Evolutionary conservation across 1,284 basidiomycete genomes (phyloP), one percentile per base, ranked within the genome.

Genomic region (Stygiomarasmius scandens): DNA sequence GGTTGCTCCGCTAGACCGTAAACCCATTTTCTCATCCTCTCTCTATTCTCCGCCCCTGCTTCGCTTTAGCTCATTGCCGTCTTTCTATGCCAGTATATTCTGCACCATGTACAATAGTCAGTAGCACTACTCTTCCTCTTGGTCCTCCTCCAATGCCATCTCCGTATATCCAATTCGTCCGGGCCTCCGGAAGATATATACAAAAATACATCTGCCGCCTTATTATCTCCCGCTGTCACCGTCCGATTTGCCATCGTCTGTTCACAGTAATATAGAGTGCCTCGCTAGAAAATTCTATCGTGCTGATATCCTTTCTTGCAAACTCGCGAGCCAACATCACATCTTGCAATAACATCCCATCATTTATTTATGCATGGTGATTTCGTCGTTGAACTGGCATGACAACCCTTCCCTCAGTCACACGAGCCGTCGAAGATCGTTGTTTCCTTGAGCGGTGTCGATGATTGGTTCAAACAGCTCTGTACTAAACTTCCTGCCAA

Each of bases 1-100:
- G 68, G 5, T n/a, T n/a, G n/a, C n/a, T n/a, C n/a, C n/a, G n/a
- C n/a, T n/a, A 47, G 45, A 59, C 62, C 48, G 49, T 62, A 54
- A 53, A 63, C 55, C 55, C 29, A 56, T 54, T 50, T 53, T 36
- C 53, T 41, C 29, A 34, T 25, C 22, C 27, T 43, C n/a, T 34
- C 44, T 49, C 24, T 16, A 25, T 41, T 23, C 34, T 43, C 25
- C 41, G 36, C 34, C 51, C 22, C 32, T 25, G 23, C 16, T 38
- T 2, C 20, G 1, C 23, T 43, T 20, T 23, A 19, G 43, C 32
- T 29, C 11, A 34, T 34, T 23, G 27, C 49, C 55, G 48, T 24
- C 20, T 19, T n/a, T n/a, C n/a, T n/a, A n/a, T n/a, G n/a, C n/a
- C n/a, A n/a, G n/a, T n/a, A n/a, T n/a, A n/a, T n/a, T n/a, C n/a